Evolutionary conservation across 2,329 filamentous ascomycete genomes (phyloP).

Genomic region (Colletotrichum falcatum): DNA sequence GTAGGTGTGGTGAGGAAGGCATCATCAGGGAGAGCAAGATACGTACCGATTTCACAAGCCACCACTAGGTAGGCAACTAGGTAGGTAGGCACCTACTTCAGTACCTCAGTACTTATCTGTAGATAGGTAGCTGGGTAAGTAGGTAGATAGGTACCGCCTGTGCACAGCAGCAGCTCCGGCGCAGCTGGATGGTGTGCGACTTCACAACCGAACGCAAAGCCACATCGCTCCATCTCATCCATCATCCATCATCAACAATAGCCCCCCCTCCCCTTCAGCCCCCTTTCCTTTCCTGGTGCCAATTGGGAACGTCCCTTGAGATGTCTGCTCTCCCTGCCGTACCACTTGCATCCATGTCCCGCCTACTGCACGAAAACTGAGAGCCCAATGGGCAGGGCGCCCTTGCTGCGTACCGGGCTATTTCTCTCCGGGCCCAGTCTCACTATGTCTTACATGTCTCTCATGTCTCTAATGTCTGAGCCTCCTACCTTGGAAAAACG

Average conservation of each 20-base stretch:
- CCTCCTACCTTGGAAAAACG: not conserved
- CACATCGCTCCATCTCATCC: constrained; percentile 32
- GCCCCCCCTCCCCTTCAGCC: constrained; percentile 17
- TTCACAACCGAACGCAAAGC: not conserved
- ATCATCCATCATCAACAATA: constrained; percentile 37
- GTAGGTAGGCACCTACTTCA: not conserved
- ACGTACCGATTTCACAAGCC: not conserved
- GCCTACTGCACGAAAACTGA: constrained; percentile 31
- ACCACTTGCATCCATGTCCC: constrained; percentile 7
- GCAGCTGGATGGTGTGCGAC: constrained; percentile 10
- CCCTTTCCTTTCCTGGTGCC: constrained; percentile 27
- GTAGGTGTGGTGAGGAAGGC: not conserved
- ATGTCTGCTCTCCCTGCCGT: constrained; percentile 32
- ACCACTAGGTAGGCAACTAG: too few relatives aligned
- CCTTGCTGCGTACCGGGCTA: constrained; percentile 22
- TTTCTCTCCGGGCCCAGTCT: constrained; percentile 13
- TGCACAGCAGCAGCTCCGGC: not conserved
- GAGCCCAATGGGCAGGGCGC: constrained; percentile 27
- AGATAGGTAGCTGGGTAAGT: too few relatives aligned
- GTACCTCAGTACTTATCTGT: too few relatives aligned
- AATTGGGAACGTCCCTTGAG: constrained; percentile 24
- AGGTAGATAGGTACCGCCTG: not conserved
- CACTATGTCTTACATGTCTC: constrained; percentile 26
- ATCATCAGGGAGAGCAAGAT: not conserved
- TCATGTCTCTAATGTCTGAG: not conserved